Percentiles rank a stretch among this genome's conserved stretches.
Conservation (phyloP, 257 asterid genomes). For the Agastache rugosa region DNA sequence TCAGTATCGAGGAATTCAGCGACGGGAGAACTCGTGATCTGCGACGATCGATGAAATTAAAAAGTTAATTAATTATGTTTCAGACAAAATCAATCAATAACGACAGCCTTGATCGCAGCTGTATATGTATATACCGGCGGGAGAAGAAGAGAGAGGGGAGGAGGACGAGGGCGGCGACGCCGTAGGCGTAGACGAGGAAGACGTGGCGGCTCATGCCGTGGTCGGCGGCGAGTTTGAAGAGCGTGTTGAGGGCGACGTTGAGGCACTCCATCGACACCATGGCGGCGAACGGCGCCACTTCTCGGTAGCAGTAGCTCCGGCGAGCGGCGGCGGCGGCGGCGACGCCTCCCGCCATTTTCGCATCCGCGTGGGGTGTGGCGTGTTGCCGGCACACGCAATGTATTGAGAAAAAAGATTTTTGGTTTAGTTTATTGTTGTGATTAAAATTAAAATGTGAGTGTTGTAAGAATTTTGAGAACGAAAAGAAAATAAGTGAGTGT, state of each 20-base stretch:
- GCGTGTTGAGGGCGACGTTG: slow-evolving; percentile 82
- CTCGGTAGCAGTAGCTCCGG: slow-evolving; percentile 48
- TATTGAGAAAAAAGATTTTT: neutral
- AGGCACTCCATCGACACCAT: slow-evolving; percentile 71
- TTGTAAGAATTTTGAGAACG: neutral
- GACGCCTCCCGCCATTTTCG: slow-evolving; percentile 37
- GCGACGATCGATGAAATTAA: slow-evolving; percentile 14
- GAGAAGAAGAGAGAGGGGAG: slow-evolving; percentile 73
- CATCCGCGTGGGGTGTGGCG: neutral
- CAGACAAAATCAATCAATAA: neutral
- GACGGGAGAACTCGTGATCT: slow-evolving; percentile 71
- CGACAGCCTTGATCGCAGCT: no score
- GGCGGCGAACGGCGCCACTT: slow-evolving; percentile 64
- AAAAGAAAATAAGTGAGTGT: neutral
- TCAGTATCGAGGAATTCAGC: slow-evolving; percentile 50
- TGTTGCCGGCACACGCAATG: slow-evolving; percentile 39
- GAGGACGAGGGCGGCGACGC: slow-evolving; percentile 70
- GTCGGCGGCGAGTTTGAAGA: slow-evolving; percentile 73
- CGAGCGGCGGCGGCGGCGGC: slow-evolving; percentile 29
- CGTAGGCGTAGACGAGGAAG: slow-evolving; percentile 77
- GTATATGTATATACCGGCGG: slow-evolving; percentile 41
- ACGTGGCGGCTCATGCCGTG: slow-evolving; percentile 80
- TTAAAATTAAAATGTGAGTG: neutral
- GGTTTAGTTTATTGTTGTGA: neutral
- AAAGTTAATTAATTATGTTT: neutral